A percentile compares a stretch with the other conserved stretches of the same genome.
phyloP scores from a whole-genome alignment of 2,329 filamentous ascomycete genomes.

The Trichoderma koningii region DNA sequence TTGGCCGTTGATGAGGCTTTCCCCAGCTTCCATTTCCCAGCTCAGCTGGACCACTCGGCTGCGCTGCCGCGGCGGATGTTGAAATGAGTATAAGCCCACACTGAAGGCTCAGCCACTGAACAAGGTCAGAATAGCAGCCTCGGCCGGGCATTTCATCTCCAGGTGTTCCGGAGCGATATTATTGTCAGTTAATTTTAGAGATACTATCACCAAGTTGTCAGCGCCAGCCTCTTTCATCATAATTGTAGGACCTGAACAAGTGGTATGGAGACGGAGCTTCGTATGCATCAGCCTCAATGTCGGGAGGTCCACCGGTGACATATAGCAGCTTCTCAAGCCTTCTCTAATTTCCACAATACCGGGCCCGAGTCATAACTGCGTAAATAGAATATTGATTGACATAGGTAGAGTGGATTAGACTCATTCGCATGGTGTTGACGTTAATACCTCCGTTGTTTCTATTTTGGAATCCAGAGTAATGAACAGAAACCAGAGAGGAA shows the following conservation, averaged over 20 bases:
- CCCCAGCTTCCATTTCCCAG: not conserved
- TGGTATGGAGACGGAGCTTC: not conserved
- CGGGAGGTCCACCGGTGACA: conserved; percentile 13
- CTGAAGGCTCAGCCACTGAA: not conserved
- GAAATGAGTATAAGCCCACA: conserved; percentile 24
- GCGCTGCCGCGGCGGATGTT: conserved; percentile 10
- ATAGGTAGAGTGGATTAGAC: not conserved
- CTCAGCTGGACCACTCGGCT: conserved; percentile 24
- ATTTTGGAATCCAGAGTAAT: not conserved
- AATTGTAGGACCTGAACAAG: not conserved
- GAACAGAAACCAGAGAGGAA: not conserved
- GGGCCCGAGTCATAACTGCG: conserved; percentile 1
- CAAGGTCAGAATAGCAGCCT: not conserved
- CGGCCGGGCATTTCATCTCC: not conserved
- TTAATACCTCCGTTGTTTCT: conserved; percentile 10
- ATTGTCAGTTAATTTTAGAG: conserved; percentile 8
- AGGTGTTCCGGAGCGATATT: conserved; percentile 16
- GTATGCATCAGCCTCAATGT: conserved; percentile 16
- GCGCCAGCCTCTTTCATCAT: conserved; percentile 1
- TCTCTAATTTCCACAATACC: conserved; percentile 19
- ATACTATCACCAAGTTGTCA: not conserved
- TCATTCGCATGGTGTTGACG: not conserved
- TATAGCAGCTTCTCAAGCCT: conserved; percentile 3
- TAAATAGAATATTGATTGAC: conserved; percentile 16
- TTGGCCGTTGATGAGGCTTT: not conserved